Evolutionary conservation across 345 rosid genomes (phyloP), one percentile per base, ranked within the genome.

Genomic region (Populus nigra): DNA sequence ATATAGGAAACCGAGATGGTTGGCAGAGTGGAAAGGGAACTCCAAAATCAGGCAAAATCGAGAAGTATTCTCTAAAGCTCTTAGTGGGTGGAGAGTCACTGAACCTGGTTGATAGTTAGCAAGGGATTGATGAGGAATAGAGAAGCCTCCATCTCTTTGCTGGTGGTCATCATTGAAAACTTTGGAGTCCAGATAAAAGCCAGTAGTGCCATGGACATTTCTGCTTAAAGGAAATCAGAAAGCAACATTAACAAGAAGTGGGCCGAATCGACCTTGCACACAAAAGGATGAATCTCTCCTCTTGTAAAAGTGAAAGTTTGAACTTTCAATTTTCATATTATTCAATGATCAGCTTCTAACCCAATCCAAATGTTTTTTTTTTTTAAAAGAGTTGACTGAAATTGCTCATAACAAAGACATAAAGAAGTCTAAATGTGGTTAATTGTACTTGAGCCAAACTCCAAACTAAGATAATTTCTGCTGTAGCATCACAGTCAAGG

Each of bases 81-180:
- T 0, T 20, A 18, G 22, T 43, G 29, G 35, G 4, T 8, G 50
- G 67, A 80, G 12, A 27, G 55, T 72, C 25, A 75, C 27, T 22
- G 49, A 74, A 89, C 89, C 90, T 82, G 85, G 80, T 70, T 77
- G 83, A 77, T 66, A 69, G 69, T 69, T 69, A 25, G 62, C 20
- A 65, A 71, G 70, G 75, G 85, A 36, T 72, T 81, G 83, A 71
- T 66, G 36, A 81, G 87, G 87, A 79, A 74, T 12, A 23, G 45
- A 49, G 69, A 83, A 61, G 63, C 74, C 77, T 36, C 78, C 85
- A 70, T 33, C 74, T 55, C 72, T 77, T n/a, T 73, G 69, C 77
- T 82, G 87, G 76, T 71, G 73, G 73, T 65, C 76, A 59, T 70
- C 77, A 73, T 63, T 68, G 74, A 73, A 73, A 36, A 63, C 7